Evolutionary conservation across 208 protist genomes (phyloP).

Genomic region (Trypanosomatidae sp.): DNA sequence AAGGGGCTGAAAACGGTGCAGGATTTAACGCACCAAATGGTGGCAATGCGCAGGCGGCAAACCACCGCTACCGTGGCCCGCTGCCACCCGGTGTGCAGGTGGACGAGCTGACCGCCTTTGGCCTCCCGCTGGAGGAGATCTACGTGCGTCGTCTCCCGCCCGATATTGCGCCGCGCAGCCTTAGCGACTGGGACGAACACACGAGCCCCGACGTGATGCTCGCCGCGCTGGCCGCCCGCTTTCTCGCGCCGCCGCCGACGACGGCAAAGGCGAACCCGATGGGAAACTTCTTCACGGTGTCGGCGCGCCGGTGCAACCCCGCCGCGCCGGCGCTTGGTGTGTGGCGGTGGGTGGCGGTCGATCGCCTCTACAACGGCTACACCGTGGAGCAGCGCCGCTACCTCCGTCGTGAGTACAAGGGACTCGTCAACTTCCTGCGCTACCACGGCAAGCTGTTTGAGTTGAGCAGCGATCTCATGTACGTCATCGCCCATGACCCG

Average conservation of each 20-base stretch:
- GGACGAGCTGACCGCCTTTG: slow-evolving; percentile 35
- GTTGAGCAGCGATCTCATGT: slow-evolving; percentile 60
- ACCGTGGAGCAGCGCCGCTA: slow-evolving; percentile 41
- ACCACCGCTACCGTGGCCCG: no score
- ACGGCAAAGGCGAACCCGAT: not conserved
- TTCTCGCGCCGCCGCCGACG: slow-evolving; percentile 73
- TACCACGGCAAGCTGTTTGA: slow-evolving; percentile 86
- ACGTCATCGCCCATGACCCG: slow-evolving; percentile 84
- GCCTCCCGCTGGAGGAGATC: slow-evolving; percentile 52
- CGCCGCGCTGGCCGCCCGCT: slow-evolving; percentile 39
- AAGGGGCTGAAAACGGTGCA: no score
- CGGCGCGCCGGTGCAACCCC: not conserved
- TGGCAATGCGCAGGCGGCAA: no score
- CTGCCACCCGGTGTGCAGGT: no score
- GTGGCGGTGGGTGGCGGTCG: slow-evolving; percentile 83
- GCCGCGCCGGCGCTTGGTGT: not conserved
- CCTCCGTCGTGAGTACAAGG: slow-evolving; percentile 54
- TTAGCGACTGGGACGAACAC: slow-evolving; percentile 68
- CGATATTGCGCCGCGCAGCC: slow-evolving; percentile 58
- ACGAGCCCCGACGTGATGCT: slow-evolving; percentile 62
- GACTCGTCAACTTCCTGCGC: slow-evolving; percentile 78
- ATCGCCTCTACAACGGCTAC: slow-evolving; percentile 61
- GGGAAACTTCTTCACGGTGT: slow-evolving; percentile 10
- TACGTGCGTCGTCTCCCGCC: slow-evolving; percentile 75
- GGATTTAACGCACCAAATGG: no score